Evolutionary conservation across 495 filamentous ascomycete genomes (phyloP), one percentile per base, ranked within the genome.

Genomic region (Penicillium paxilli): DNA sequence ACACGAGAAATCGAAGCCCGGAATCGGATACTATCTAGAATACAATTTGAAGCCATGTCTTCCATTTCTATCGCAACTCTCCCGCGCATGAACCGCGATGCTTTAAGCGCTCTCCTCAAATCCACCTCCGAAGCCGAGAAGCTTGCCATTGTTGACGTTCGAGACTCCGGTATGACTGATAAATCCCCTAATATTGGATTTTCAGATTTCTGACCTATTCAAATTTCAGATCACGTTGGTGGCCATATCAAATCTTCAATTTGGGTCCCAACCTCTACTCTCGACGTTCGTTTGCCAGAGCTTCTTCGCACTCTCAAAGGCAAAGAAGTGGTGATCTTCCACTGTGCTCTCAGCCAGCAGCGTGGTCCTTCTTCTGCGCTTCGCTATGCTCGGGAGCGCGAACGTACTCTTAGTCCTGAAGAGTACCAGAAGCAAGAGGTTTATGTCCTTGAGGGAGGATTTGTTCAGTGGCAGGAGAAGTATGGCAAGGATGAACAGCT

Each of bases 291-390:
- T 52, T 80, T 92, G 54, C 90, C 94, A 1, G 89, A 91, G 55
- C 83, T 98, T 23, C 80, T 96, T 3, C 87, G 89, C 47, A 86
- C 82, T 49, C 82, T 97, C 25, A 70, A 85, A 54, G 86, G 88
- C 64, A 91, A 89, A 63, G 80, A 95, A 38, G 85, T 79, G 35
- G 90, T 98, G 20, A 83, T 98, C 16, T 98, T 98, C 69, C 95
- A 98, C 72, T 98, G 94, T 72, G 87, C 89, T n/a, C 74, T 98
- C 25, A 91, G 87, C 58, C 94, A 98, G 75, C 88, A 94, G 72
- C 82, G 94, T 16, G 76, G 76, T 1, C 76, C 76, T 1, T 74
- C 73, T 44, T 73, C 76, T 9, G 74, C 76, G 4, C 59, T 79
- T 12, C 69, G 69, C 3, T 78, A 80, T 58, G 65, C 64, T 0